Percentiles rank a stretch among this genome's conserved stretches.
phyloP scores from a whole-genome alignment of 176 grass and related monocot species.

The Saccharum officinarum region DNA sequence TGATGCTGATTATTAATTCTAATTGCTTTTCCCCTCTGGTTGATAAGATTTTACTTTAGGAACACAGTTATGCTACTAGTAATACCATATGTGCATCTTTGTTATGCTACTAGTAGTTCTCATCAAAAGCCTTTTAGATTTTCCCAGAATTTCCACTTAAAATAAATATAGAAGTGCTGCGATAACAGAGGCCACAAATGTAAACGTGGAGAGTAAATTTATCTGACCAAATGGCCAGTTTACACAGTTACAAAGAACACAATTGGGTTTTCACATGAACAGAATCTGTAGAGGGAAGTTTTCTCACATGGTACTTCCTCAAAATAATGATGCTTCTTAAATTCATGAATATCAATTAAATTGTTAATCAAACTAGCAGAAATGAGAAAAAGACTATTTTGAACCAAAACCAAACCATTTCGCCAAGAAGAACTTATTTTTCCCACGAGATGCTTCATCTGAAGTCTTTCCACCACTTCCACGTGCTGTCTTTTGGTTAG shows the following conservation, averaged over 20 bases:
- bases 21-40: neutral
- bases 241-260: slow-evolving; percentile 11
- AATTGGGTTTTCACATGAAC: slow-evolving; percentile 12
- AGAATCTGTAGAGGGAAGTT: neutral
- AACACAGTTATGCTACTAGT: neutral
- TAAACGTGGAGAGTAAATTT: slow-evolving; percentile 39
- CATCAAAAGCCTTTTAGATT: neutral
- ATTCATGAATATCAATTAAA: neutral
- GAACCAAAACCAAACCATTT: slow-evolving; percentile 77
- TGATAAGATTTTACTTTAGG: neutral
- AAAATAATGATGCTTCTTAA: neutral
- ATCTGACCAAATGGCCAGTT: slow-evolving; percentile 4
- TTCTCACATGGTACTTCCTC: neutral
- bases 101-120: neutral
- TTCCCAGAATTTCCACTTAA: neutral
- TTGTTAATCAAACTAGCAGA: neutral
- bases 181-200: neutral
- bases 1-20: slow-evolving; percentile 15
- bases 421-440: slow-evolving; percentile 56
- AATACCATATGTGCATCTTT: neutral
- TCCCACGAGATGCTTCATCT: slow-evolving; percentile 48
- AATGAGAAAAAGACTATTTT: slow-evolving; percentile 33
- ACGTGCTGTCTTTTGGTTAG: slow-evolving; percentile 29
- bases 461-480: slow-evolving; percentile 34
- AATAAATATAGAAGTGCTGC: neutral